Percentiles rank a stretch among this genome's conserved stretches.
These are phyloP conservation scores for Serendipita sp. DNA, from an alignment of 768 basidiomycete genomes.

Conservation along the genomic window DNA sequence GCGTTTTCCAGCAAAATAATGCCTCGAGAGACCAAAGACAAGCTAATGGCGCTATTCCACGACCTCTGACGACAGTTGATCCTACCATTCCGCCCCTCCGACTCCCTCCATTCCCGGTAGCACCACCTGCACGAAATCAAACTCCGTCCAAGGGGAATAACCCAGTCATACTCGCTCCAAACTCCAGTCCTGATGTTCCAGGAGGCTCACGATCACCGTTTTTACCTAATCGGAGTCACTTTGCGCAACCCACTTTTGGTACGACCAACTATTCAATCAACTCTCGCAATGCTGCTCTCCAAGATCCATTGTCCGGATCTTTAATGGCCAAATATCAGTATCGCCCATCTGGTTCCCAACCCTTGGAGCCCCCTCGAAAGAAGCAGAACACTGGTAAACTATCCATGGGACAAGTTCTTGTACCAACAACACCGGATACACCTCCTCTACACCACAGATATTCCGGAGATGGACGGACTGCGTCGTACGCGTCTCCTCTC, in stretches of 20 bases:
- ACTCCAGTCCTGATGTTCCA: not conserved
- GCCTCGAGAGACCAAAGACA: not conserved
- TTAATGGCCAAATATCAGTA: not conserved
- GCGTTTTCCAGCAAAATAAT: not conserved
- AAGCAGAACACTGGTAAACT: not conserved
- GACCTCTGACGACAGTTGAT: not conserved
- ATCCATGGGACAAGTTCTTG: not conserved
- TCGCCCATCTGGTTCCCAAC: not conserved
- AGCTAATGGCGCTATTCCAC: not conserved
- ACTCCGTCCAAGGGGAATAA: not conserved
- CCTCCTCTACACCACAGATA: not conserved
- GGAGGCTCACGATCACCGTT: not conserved
- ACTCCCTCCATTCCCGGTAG: not conserved
- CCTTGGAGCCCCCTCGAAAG: not conserved
- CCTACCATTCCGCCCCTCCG: not conserved
- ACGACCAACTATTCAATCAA: not conserved
- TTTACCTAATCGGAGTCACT: not conserved
- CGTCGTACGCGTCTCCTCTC: not conserved
- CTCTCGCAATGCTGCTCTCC: not conserved
- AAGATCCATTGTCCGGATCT: not conserved
- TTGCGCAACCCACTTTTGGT: not conserved
- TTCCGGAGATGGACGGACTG: not conserved
- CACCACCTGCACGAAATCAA: not conserved
- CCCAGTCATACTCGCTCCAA: not conserved
- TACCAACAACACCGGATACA: not conserved